phyloP scores from a whole-genome alignment of 148 eudicot species.

The Dysphania ambrosioides region DNA sequence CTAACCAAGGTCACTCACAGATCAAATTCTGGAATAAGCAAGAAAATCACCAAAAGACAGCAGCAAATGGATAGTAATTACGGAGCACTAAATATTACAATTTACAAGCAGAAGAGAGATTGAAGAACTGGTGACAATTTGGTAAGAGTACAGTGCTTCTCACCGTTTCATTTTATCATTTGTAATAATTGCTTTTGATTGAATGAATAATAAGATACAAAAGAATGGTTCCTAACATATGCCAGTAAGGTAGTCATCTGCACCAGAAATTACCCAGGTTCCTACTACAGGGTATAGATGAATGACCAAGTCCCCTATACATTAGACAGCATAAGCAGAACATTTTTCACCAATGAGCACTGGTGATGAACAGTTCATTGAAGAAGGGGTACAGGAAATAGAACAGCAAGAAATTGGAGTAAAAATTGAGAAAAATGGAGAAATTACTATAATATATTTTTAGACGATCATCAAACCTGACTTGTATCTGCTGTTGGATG shows the following conservation, averaged over 20 bases:
- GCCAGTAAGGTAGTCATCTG: not conserved
- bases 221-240: not conserved
- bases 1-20: not conserved
- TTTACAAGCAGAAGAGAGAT: not conserved
- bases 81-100: too few relatives aligned
- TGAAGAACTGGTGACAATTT: not conserved
- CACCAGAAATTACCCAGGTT: not conserved
- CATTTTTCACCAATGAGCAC: not conserved
- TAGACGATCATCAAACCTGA: constrained; percentile 22
- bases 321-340: not conserved
- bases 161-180: not conserved
- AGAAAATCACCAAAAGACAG: not conserved
- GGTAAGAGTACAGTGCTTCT: not conserved
- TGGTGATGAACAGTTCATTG: not conserved
- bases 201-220: not conserved
- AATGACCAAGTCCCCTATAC: not conserved
- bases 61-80: not conserved
- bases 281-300: not conserved
- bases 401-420: not conserved
- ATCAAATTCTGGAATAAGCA: not conserved
- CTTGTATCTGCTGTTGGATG: constrained; percentile 14
- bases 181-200: too few relatives aligned
- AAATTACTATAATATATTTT: not conserved
- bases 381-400: not conserved
- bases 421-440: not conserved